Percentiles rank a stretch among this genome's conserved stretches.
Evolutionary conservation across 1,284 basidiomycete species (phyloP).

Genomic region (Leucoagaricus sp.): DNA sequence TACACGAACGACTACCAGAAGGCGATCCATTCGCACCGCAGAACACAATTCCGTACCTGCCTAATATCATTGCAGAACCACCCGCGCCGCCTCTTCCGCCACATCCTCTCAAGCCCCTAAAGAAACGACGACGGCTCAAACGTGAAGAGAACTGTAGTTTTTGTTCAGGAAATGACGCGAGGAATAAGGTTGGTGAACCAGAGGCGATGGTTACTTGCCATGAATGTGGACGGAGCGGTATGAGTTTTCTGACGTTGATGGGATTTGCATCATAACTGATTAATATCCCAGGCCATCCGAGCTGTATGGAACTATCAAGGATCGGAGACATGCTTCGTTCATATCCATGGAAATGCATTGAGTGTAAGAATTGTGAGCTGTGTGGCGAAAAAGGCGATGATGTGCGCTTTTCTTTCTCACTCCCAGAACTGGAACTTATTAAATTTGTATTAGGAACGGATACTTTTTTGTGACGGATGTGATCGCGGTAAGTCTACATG

Average conservation of each 20-base stretch:
- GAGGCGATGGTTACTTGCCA: conserved; percentile 72
- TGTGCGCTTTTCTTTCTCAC: no score
- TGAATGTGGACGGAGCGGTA: conserved; percentile 61
- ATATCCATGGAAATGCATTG: conserved; percentile 89
- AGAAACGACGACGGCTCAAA: conserved; percentile 48
- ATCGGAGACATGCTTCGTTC: conserved; percentile 56
- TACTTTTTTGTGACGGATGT: conserved; percentile 94
- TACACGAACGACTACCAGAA: conserved; percentile 60
- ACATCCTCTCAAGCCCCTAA: conserved; percentile 48
- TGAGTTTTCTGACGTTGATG: conserved; percentile 21
- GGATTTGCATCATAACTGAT: conserved; percentile 11
- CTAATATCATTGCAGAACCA: conserved; percentile 32
- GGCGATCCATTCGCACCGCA: conserved; percentile 79
- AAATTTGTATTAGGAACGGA: conserved; percentile 70
- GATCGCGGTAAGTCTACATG: conserved; percentile 69
- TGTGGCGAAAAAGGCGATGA: conserved; percentile 88
- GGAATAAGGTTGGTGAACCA: conserved; percentile 53
- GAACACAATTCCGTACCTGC: conserved; percentile 51
- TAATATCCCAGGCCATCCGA: conserved; percentile 68
- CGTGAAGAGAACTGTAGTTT: conserved; percentile 67
- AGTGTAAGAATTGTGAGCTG: conserved; percentile 93
- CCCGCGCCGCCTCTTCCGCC: conserved; percentile 32
- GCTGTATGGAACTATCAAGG: conserved; percentile 66
- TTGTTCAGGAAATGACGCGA: conserved; percentile 61
- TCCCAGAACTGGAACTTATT: no score